Base-by-base conservation (phyloP, 192 early-diverging fungal species). In the Podila epigama region DNA sequence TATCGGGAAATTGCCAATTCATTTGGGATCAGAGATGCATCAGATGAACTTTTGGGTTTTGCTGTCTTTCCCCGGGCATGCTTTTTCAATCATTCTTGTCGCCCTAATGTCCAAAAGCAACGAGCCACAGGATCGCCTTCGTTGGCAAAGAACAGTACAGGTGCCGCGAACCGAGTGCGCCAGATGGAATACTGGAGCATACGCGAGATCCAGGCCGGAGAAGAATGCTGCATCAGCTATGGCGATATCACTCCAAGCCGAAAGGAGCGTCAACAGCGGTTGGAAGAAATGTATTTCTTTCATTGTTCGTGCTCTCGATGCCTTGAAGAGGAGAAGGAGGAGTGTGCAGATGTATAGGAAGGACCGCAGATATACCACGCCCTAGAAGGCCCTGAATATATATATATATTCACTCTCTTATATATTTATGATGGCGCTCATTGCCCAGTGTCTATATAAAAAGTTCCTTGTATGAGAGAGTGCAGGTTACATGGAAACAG, bases 81-180 rank as follows among this genome's bases (percentile, higher is more conserved):
- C 7, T 90, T 85, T 41, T 91, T 91, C 59, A 91, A 91, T 61
- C 90, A 91, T 54, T 88, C 88, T 3, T 91, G 90, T 44, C 69
- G 69, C 5, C 88, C 90, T 5, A 90, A 87, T 35, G 54, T 90
- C n/a, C 58, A 63, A 5, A 89, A 89, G 60, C 32, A 67, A 18
- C 70, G 89, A 42, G 39, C 54, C 7, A 48, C 44, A 48, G 44
- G 77, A 59, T 10, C 40, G 27, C 20, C 70, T 41, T 18, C 70
- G 51, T 18, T 39, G 60, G 5, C 27, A 27, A 18, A 40, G 12
- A 25, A 40, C 50, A n/a, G 29, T 18, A 6, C 10, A 54, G 11
- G 52, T 16, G 29, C 18, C 3, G 12, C 44, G 25, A 10, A 48
- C n/a, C n/a, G 44, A 20, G 44, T 48, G n/a, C 75, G 85, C 12